Evolutionary conservation across 208 protist species (phyloP).

Genomic region (Acanthamoeba royreba): DNA sequence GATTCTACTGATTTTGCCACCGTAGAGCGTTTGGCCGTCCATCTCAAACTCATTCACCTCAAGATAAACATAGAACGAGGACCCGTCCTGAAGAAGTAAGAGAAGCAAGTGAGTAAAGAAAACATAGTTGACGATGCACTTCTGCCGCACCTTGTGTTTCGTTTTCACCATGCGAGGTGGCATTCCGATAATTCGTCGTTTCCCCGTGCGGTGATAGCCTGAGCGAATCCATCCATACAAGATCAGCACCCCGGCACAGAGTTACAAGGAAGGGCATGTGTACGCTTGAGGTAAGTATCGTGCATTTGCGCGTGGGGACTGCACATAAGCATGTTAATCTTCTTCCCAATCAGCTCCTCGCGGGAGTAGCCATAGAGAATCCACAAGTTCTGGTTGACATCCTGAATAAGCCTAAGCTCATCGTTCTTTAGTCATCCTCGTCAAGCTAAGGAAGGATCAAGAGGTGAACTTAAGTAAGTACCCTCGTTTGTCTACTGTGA

Average conservation of each 20-base stretch:
- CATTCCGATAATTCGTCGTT: slow-evolving; percentile 26
- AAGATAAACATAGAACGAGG: slow-evolving; percentile 27
- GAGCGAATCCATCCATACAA: too few relatives aligned
- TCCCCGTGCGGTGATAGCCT: slow-evolving; percentile 40
- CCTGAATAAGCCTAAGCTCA: slow-evolving; percentile 26
- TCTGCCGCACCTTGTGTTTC: neutral
- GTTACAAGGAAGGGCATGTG: neutral
- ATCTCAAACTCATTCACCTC: slow-evolving; percentile 42
- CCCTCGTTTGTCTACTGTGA: slow-evolving; percentile 46
- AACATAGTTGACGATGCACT: too few relatives aligned
- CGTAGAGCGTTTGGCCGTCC: slow-evolving; percentile 25
- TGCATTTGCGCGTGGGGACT: slow-evolving; percentile 13
- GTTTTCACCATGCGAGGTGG: slow-evolving; percentile 36
- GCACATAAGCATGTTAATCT: slow-evolving; percentile 45
- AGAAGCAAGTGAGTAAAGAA: neutral
- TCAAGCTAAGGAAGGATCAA: neutral
- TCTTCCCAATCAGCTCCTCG: slow-evolving; percentile 38
- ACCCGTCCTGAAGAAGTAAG: neutral
- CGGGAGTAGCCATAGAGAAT: slow-evolving; percentile 23
- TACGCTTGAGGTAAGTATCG: slow-evolving; percentile 41
- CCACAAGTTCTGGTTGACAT: slow-evolving; percentile 43
- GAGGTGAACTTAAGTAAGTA: too few relatives aligned
- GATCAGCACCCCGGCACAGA: too few relatives aligned
- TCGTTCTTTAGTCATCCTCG: too few relatives aligned
- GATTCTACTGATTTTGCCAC: slow-evolving; percentile 39